Evolutionary conservation across 1,139 yeast species (phyloP), one percentile per base, ranked within the genome.

Genomic region (Debaryomyces udenii): DNA sequence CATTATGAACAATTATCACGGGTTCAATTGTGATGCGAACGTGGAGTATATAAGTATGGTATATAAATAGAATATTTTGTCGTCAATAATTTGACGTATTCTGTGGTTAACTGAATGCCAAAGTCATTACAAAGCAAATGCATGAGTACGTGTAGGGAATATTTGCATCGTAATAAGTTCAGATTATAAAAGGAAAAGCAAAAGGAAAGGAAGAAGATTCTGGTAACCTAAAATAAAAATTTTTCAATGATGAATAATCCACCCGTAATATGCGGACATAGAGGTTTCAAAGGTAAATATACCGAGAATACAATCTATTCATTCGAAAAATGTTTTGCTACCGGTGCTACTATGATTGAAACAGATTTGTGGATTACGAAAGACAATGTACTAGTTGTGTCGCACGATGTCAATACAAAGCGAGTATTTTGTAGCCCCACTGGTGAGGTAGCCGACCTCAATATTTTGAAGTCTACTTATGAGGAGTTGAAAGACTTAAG

Each of bases 281-380:
- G 78, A 44, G 78, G 79, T 1, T 84, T 69, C 63, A 81, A 84
- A 43, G 80, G 78, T 26, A 66, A 72, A 41, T 84, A 66, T 51
- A 87, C 95, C 3, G 98, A 91, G 57, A 91, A 91, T 61, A 86
- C 96, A 3, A 50, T 89, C 13, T 55, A 69, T 2, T 90, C 96
- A 2, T 87, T 88, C 61, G 68, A 78, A 14, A 81, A 82, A 40
- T 94, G 96, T 16, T 76, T 74, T 37, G 79, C 75, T 13, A 74
- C 80, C 14, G 93, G 93, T 0, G 90, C 87, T 20, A 76, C 78
- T 15, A 76, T 81, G 9, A 75, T 93, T 30, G 98, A 91, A 60
- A 84, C 96, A 6, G 96, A 93, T 60, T 70, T 91, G 35, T 96
- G 91, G 70, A 69, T 89, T 42, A 73, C 94, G 2, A 63, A 65